A percentile compares a stretch with the other conserved stretches of the same genome.
Conservation (phyloP, 2,329 filamentous ascomycete genomes). For the Septoria petroselini region DNA sequence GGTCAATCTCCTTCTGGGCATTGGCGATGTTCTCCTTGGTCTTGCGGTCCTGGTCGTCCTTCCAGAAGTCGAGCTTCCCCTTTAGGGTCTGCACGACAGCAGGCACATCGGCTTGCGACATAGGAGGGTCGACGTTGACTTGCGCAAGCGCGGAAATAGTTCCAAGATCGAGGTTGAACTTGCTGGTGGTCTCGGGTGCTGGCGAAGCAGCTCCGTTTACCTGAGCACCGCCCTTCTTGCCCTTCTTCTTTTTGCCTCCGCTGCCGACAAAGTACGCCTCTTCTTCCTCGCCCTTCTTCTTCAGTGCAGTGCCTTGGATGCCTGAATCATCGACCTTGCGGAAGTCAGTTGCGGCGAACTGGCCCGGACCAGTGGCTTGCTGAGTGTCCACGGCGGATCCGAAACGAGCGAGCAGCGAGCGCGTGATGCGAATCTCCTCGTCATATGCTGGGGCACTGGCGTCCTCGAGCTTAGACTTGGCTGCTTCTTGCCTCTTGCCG, state of each 20-base stretch:
- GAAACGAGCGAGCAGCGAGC: constrained; percentile 85
- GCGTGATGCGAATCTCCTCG: constrained; percentile 86
- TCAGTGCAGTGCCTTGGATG: constrained; percentile 78
- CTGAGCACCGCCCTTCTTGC: constrained; percentile 63
- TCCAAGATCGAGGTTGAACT: constrained; percentile 84
- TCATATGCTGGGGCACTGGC: constrained; percentile 84
- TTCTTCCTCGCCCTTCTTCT: constrained; percentile 76
- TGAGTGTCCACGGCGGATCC: constrained; percentile 64
- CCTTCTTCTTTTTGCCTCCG: constrained; percentile 83
- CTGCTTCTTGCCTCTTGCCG: constrained; percentile 71
- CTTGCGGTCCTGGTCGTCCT: constrained; percentile 81
- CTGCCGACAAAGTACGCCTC: constrained; percentile 76
- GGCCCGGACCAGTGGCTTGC: constrained; percentile 61
- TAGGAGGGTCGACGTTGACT: constrained; percentile 82
- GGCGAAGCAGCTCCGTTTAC: constrained; percentile 63
- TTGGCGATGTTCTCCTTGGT: constrained; percentile 94
- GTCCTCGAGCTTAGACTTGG: constrained; percentile 72
- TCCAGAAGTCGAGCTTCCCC: constrained; percentile 88
- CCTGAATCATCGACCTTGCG: constrained; percentile 81
- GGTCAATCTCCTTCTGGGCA: constrained; percentile 91
- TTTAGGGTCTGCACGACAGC: constrained; percentile 81
- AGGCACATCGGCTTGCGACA: constrained; percentile 78
- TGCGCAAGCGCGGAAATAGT: constrained; percentile 87
- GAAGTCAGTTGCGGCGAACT: constrained; percentile 73
- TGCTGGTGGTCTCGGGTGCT: constrained; percentile 46